Base-by-base conservation (phyloP, 495 filamentous ascomycete species). In the Podospora bellae-mahoneyi region DNA sequence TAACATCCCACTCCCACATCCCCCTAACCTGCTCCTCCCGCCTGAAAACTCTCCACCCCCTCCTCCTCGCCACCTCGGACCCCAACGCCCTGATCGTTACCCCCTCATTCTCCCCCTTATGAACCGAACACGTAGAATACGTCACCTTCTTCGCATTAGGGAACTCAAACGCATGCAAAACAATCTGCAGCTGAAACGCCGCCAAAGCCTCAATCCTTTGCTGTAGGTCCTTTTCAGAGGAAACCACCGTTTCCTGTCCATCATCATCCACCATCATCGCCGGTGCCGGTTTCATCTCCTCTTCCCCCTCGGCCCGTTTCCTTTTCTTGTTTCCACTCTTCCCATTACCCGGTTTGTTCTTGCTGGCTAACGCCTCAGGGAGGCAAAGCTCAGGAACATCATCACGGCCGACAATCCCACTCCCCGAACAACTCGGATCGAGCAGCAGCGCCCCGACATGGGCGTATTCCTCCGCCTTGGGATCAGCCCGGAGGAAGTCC, bases 371-470 rank as follows among this genome's bases (percentile, higher is more conserved):
- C 0, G 87, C 87, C 2, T 77, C 80, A 1, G 81, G 85, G 34
- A 84, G 76, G 64, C 86, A 81, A 13, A 93, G 74, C 53, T 84
- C 81, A 0, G 90, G 87, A 62, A 86, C 82, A 64, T 93, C 92
- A 54, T 96, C 90, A 13, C 95, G 85, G 5, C 93, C 92, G 9
- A 97, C 88, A 27, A 99, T 99, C 0, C 95, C 95, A 74, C 92
- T 96, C 0, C 95, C 95, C 0, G 93, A 96, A 72, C 95, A 99
- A 71, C 91, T 94, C 0, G 95, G 95, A 76, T 99, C 96, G 0
- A 99, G 85, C 4, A 99, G 80, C 27, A 99, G 77, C 15, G 89
- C 89, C 0, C 86, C 84, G 5, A 97, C 91, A 13, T 85, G 79
- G 57, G 84, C 82, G 65, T 81, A 87, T n/a, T 73, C 65, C 10